Evolutionary conservation across 306 rosid genomes (phyloP).

Genomic region (Pterocarpus santalinus): DNA sequence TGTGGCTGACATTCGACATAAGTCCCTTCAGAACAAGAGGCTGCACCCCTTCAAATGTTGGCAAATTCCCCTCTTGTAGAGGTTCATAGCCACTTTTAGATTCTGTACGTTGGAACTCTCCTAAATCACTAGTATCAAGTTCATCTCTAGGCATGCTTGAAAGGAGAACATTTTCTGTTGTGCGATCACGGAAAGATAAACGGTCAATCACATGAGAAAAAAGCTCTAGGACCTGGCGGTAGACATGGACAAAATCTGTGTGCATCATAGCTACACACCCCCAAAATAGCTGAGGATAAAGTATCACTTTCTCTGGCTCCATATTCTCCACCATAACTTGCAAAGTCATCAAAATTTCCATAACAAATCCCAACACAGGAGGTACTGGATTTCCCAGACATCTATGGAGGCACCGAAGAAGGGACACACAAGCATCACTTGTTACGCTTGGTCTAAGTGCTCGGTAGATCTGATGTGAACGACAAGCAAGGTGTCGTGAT

Average conservation of each 20-base stretch:
- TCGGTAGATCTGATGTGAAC: slow-evolving; percentile 98
- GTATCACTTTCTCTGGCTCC: slow-evolving; percentile 99
- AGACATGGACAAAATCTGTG: slow-evolving; percentile 99
- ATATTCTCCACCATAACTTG: slow-evolving; percentile 99
- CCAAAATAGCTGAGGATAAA: slow-evolving; percentile 99
- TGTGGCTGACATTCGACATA: slow-evolving; percentile 90
- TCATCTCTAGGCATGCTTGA: slow-evolving; percentile 99
- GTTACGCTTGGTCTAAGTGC: slow-evolving; percentile 97
- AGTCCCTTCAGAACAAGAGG: slow-evolving; percentile 99
- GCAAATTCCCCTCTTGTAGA: slow-evolving; percentile 77
- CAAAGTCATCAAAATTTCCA: slow-evolving; percentile 94
- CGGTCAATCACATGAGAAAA: slow-evolving; percentile 97
- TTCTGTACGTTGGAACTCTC: slow-evolving; percentile 85
- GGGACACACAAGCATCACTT: slow-evolving; percentile 93
- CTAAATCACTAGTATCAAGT: slow-evolving; percentile 65
- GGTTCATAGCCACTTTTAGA: slow-evolving; percentile 85
- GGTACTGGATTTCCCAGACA: slow-evolving; percentile 98
- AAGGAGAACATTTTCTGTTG: slow-evolving; percentile 97
- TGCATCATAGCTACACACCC: slow-evolving; percentile 99
- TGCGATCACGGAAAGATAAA: slow-evolving; percentile 87
- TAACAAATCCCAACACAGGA: slow-evolving; percentile 92
- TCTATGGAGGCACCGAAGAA: slow-evolving; percentile 96
- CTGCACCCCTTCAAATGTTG: slow-evolving; percentile 96
- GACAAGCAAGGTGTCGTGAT: slow-evolving; percentile 96
- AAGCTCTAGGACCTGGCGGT: slow-evolving; percentile 98